phyloP scores from a whole-genome alignment of 2,329 filamentous ascomycete species.

The Zalaria sp. region DNA sequence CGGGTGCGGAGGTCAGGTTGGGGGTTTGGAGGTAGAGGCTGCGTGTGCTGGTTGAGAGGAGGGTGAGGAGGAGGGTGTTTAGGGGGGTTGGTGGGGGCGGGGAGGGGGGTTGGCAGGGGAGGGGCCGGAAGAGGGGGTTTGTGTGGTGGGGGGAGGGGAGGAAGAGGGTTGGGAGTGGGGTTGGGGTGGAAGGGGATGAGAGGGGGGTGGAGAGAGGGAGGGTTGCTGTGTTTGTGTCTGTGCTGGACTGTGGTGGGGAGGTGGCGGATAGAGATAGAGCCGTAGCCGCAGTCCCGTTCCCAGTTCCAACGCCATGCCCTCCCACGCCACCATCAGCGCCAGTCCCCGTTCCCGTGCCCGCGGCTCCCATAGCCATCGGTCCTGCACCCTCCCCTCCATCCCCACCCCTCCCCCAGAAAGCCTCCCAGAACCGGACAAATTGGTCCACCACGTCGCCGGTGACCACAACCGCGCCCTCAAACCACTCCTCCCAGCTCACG shows the following conservation, averaged over 20 bases:
- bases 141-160: conserved; percentile 61
- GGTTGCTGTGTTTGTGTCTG: too few species aligned
- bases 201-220: too few species aligned
- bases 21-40: conserved; percentile 61
- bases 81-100: conserved; percentile 50
- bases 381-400: too few species aligned
- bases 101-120: conserved; percentile 36
- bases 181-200: conserved; percentile 5
- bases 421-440: conserved; percentile 52
- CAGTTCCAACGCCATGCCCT: too few species aligned
- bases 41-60: conserved; percentile 40
- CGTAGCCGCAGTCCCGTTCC: too few species aligned
- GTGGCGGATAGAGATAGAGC: too few species aligned
- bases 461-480: conserved; percentile 61
- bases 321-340: too few species aligned
- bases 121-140: conserved; percentile 45
- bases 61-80: conserved; percentile 47
- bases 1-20: conserved; percentile 56
- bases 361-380: too few species aligned
- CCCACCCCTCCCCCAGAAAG: too few species aligned
- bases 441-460: conserved; percentile 45
- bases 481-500: conserved; percentile 78
- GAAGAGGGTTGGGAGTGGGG: conserved; percentile 50
- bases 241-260: too few species aligned
- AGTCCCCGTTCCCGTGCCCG: too few species aligned